Evolutionary conservation across 2,329 filamentous ascomycete species (phyloP), one percentile per base, ranked within the genome.

Genomic region (Hymenotorrendiella dingleyae): DNA sequence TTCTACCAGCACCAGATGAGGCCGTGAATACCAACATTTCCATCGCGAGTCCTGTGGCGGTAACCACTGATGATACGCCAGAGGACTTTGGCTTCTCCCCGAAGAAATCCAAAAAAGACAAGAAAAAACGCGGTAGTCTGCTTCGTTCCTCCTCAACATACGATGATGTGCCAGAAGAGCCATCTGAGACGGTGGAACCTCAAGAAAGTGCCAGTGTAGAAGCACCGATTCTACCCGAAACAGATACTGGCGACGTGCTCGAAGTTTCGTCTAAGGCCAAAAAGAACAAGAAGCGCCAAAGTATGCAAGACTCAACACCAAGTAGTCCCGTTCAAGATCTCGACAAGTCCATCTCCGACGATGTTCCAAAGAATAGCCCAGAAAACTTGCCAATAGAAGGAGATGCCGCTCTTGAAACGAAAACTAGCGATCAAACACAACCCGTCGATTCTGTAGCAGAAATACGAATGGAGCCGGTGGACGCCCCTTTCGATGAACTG

Each of bases 1-100:
- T 40, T n/a, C 30, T 43, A 33, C 22, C 38, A 8, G 43, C 46
- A 33, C 44, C 64, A 46, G 56, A 59, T 4, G 68, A 67, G 54
- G 48, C 38, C 22, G 35, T 33, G 17, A 40, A 47, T 19, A 21
- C 30, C 20, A 23, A 36, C 17, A 27, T 23, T 14, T 27, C 14
- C n/a, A 23, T 16, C 12, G n/a, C n/a, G n/a, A n/a, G n/a, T n/a
- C n/a, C n/a, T n/a, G 12, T 28, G 10, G 10, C 26, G 3, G 26
- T 8, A 28, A 28, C 7, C 7, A 28, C 3, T 28, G 26, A 28
- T 28, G 26, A 28, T 3, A 4, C 27, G n/a, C 6, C 28, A 22
- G 43, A 46, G n/a, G 40, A 40, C 16, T 43, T 19, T 16, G 26
- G 11, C 5, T 32, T 32, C 3, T 23, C 40, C 7, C 30, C 40